Evolutionary conservation across 163 green algal species (phyloP).

Genomic region (Chlorella variabilis): DNA sequence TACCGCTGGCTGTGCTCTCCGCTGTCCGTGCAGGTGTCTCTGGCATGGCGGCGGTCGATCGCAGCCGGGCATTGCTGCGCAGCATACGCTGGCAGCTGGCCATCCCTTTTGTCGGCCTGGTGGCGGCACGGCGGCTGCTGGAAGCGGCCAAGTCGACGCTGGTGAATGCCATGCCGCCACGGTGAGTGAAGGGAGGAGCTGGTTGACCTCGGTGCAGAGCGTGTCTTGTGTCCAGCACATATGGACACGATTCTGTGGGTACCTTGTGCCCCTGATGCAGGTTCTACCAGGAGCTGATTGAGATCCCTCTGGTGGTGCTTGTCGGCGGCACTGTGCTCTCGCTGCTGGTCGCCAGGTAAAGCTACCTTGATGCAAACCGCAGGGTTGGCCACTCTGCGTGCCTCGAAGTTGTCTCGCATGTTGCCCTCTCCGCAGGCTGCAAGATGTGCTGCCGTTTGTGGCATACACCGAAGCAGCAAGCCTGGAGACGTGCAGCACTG

Average conservation of each 20-base stretch:
- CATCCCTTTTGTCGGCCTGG: constrained; percentile 43
- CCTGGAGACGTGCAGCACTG: background rate
- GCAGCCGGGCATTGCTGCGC: constrained; percentile 37
- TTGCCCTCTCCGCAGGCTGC: background rate
- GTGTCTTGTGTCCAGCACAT: no score
- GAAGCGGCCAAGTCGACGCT: constrained; percentile 20
- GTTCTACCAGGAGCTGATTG: constrained; percentile 48
- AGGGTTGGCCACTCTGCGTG: background rate
- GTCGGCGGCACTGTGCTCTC: constrained; percentile 29
- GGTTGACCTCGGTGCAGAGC: no score
- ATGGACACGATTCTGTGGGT: no score
- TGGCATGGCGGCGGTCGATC: constrained; percentile 24
- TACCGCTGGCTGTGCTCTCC: background rate
- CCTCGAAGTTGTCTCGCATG: no score
- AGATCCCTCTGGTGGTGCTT: constrained; percentile 41
- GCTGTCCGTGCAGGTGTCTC: constrained; percentile 3
- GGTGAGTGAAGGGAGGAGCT: constrained; percentile 14
- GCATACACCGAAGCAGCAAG: background rate
- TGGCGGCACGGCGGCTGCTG: constrained; percentile 26
- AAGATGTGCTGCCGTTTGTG: constrained; percentile 39
- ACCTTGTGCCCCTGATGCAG: no score
- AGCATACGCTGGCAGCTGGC: constrained; percentile 44
- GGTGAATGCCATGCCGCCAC: constrained; percentile 21
- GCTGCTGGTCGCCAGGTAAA: constrained; percentile 17
- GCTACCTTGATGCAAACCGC: no score